Evolutionary conservation across 257 asterid genomes (phyloP).

Genomic region (Solanum chilense): DNA sequence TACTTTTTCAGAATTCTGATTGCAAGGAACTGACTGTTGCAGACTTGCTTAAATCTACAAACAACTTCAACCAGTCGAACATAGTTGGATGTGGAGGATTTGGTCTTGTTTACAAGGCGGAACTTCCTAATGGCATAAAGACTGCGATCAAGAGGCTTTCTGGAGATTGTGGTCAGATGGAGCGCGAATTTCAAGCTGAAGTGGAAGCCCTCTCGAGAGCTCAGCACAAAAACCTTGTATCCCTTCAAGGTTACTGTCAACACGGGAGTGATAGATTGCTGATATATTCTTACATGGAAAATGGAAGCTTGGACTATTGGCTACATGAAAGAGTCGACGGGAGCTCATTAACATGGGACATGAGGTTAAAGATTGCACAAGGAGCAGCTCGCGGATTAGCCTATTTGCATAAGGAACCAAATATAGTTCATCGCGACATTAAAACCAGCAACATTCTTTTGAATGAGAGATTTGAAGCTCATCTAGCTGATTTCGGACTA

Average conservation of each 20-base stretch:
- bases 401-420: conserved; percentile 75
- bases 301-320: conserved; percentile 98
- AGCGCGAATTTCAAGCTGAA: conserved; percentile 96
- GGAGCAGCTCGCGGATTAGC: conserved; percentile 84
- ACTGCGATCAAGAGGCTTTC: conserved; percentile 93
- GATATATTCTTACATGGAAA: conserved; percentile 88
- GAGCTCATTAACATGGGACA: conserved; percentile 40
- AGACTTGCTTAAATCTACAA: conserved; percentile 60
- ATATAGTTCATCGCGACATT: conserved; percentile 80
- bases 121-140: conserved; percentile 54
- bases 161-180: conserved; percentile 93
- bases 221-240: conserved; percentile 82
- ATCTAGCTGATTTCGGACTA: conserved; percentile 88
- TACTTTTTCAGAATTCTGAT: conserved; percentile 59
- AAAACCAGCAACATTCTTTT: conserved; percentile 87
- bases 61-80: conserved; percentile 81
- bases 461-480: conserved; percentile 75
- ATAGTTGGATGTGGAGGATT: conserved; percentile 96
- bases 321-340: conserved; percentile 69
- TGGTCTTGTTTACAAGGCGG: conserved; percentile 83
- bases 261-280: conserved; percentile 59
- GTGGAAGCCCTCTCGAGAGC: conserved; percentile 90
- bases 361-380: conserved; percentile 53
- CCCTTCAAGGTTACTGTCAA: conserved; percentile 86
- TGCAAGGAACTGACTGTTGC: conserved; percentile 66